Percentiles rank a stretch among this genome's conserved stretches.
Conservation (phyloP, 345 rosid species). For the Gossypium sturtianum region DNA sequence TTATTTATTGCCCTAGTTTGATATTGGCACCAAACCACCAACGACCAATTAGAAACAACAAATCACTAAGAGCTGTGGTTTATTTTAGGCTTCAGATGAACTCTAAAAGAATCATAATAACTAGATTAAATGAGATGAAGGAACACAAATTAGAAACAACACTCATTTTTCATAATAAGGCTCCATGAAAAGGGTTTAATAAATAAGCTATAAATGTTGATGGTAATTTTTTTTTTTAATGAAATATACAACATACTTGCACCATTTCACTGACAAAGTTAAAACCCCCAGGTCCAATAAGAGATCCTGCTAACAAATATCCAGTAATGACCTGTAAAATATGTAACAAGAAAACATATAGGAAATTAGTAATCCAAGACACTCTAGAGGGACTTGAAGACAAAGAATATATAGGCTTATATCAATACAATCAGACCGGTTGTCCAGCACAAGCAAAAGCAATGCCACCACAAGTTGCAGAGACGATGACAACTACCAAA, state of each 20-base stretch:
- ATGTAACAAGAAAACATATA: background rate
- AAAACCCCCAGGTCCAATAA: slow-evolving; percentile 94
- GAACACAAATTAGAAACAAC: background rate
- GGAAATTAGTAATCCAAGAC: slow-evolving; percentile 4
- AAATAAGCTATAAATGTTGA: background rate
- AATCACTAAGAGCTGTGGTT: background rate
- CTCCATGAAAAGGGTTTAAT: background rate
- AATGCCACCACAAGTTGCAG: slow-evolving; percentile 98
- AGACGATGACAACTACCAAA: slow-evolving; percentile 91
- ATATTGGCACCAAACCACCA: background rate
- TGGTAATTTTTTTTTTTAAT: background rate
- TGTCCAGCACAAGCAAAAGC: slow-evolving; percentile 99
- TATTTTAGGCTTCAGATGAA: background rate
- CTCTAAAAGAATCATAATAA: background rate
- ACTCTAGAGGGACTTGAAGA: slow-evolving; percentile 6
- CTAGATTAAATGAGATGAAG: background rate
- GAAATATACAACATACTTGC: slow-evolving; percentile 58
- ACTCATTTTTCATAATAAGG: background rate
- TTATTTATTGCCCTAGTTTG: background rate
- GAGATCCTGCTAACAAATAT: slow-evolving; percentile 82
- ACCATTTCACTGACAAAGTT: slow-evolving; percentile 95
- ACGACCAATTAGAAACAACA: background rate
- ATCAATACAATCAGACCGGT: slow-evolving; percentile 57
- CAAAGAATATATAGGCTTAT: background rate
- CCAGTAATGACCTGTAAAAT: slow-evolving; percentile 77